Conservation (phyloP, 2,329 filamentous ascomycete species). For the Aspergillus jensenii region DNA sequence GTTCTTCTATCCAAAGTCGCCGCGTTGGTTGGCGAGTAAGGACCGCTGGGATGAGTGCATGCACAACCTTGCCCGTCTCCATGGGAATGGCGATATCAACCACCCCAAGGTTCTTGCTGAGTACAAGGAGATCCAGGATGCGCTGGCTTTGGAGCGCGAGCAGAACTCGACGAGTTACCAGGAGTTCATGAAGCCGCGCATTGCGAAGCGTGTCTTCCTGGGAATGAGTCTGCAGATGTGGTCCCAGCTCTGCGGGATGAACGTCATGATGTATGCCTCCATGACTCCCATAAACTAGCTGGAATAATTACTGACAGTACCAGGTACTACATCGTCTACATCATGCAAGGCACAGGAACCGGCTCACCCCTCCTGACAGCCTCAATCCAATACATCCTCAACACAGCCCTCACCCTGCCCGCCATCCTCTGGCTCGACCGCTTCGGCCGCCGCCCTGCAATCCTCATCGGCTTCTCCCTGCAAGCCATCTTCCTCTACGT, state of each 20-base stretch:
- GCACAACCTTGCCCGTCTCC: conserved; percentile 54
- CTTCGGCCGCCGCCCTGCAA: conserved; percentile 68
- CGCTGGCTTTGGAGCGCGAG: conserved; percentile 68
- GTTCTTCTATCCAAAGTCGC: conserved; percentile 54
- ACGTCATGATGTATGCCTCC: conserved; percentile 60
- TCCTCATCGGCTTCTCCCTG: conserved; percentile 62
- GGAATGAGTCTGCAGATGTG: conserved; percentile 72
- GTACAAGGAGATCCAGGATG: conserved; percentile 68
- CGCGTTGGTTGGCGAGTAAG: conserved; percentile 62
- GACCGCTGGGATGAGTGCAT: conserved; percentile 57
- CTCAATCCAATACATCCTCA: conserved; percentile 73
- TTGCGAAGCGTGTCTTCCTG: conserved; percentile 70
- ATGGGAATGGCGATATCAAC: conserved; percentile 63
- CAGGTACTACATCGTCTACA: conserved; percentile 61
- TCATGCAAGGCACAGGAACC: conserved; percentile 65
- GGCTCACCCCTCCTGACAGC: conserved; percentile 62
- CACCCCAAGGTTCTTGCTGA: conserved; percentile 66
- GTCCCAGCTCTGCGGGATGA: conserved; percentile 73
- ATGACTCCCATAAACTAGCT: too few species aligned
- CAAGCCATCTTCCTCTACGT: conserved; percentile 52
- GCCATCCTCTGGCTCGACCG: conserved; percentile 71
- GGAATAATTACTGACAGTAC: too few species aligned
- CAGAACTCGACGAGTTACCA: conserved; percentile 68
- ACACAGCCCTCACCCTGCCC: conserved; percentile 73
- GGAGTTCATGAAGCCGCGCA: conserved; percentile 68